These are phyloP conservation scores for Fusarium tuaranense DNA, from an alignment of 2,329 filamentous ascomycete genomes.

Conservation along the genomic window DNA sequence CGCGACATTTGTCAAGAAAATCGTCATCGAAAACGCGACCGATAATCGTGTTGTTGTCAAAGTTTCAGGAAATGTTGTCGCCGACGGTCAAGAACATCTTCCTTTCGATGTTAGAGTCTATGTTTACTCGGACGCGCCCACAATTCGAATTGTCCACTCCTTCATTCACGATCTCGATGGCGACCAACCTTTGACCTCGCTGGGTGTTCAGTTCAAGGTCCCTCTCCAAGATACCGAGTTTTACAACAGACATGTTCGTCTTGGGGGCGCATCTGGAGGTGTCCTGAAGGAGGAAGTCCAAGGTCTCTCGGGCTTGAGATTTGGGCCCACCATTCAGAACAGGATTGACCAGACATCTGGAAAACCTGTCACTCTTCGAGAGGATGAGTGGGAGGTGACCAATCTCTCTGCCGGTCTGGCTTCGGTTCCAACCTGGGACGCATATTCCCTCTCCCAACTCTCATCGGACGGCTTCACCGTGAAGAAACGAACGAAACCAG, in stretches of 20 bases:
- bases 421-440: conserved; percentile 67
- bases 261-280: conserved; percentile 66
- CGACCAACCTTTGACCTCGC: conserved; percentile 61
- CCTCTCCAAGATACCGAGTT: conserved; percentile 63
- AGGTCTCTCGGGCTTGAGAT: conserved; percentile 68
- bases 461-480: conserved; percentile 70
- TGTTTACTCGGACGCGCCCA: conserved; percentile 65
- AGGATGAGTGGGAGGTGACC: conserved; percentile 23
- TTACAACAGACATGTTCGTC: conserved; percentile 69
- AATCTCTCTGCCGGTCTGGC: conserved; percentile 56
- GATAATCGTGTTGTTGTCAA: conserved; percentile 24
- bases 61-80: conserved; percentile 10
- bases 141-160: conserved; percentile 65
- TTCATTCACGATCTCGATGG: conserved; percentile 64
- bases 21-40: conserved; percentile 22
- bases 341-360: conserved; percentile 64
- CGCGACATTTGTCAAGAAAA: conserved; percentile 8
- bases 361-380: conserved; percentile 43
- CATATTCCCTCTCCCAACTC: conserved; percentile 67
- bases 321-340: conserved; percentile 63
- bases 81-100: conserved; percentile 14
- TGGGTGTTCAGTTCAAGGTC: conserved; percentile 66
- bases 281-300: conserved; percentile 68
- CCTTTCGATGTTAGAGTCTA: conserved; percentile 56
- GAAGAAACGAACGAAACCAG: conserved; percentile 68